Evolutionary conservation across 441 rosid species (phyloP).

Genomic region (Adansonia grandidieri): DNA sequence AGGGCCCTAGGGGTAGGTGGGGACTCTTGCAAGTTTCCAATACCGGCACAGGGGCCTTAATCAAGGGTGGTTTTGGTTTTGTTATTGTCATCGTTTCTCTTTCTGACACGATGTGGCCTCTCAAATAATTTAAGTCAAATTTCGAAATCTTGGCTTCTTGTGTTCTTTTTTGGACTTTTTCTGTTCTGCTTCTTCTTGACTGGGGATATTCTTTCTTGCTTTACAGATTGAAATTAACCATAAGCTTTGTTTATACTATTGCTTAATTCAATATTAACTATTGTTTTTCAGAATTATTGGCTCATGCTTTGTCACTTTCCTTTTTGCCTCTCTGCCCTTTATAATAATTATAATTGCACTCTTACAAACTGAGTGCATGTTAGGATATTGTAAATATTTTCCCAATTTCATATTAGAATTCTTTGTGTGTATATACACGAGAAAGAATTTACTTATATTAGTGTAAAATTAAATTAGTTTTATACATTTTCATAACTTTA

Average conservation of each 20-base stretch:
- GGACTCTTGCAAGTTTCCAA: background rate
- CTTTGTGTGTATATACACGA: too few relatives aligned
- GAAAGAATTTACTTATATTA: too few relatives aligned
- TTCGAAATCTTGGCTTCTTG: slow-evolving; percentile 41
- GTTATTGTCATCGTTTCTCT: slow-evolving; percentile 32
- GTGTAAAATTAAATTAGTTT: too few relatives aligned
- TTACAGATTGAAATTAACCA: slow-evolving; percentile 33
- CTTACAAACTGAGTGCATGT: background rate
- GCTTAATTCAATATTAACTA: background rate
- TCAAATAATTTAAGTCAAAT: slow-evolving; percentile 22
- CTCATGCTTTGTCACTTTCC: background rate
- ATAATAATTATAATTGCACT: background rate
- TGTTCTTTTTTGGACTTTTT: slow-evolving; percentile 30
- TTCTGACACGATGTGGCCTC: slow-evolving; percentile 26
- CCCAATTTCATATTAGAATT: too few relatives aligned
- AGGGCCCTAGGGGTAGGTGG: too few relatives aligned
- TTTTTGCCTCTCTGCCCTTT: background rate
- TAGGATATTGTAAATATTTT: background rate
- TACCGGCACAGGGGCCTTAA: slow-evolving; percentile 31
- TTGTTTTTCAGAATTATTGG: background rate
- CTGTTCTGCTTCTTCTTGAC: slow-evolving; percentile 45
- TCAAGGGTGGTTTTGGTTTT: slow-evolving; percentile 31
- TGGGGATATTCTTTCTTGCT: slow-evolving; percentile 51
- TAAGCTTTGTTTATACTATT: background rate
- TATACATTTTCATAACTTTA: too few relatives aligned